Conservation (phyloP, 1,284 basidiomycete genomes). For the Melanopsichium pennsylvanicum region DNA sequence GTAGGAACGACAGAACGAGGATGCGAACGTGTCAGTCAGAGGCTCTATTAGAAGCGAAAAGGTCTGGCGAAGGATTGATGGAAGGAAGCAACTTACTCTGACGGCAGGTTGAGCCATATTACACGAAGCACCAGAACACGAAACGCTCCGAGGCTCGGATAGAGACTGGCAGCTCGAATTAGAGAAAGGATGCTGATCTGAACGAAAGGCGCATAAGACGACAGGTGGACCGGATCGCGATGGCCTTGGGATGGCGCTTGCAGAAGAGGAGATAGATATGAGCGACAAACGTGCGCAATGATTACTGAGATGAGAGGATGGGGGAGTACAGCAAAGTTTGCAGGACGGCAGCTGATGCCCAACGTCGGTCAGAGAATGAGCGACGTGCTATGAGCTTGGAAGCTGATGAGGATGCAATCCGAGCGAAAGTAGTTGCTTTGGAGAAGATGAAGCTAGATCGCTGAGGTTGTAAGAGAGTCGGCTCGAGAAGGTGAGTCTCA, state of each 20-base stretch:
- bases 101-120: slow-evolving; percentile 43
- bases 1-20: not conserved
- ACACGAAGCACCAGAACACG: not conserved
- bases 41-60: not conserved
- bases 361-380: no score
- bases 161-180: slow-evolving; percentile 10
- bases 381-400: no score
- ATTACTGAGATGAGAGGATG: no score
- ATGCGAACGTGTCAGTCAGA: not conserved
- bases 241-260: no score
- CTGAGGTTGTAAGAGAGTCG: not conserved
- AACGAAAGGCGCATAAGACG: slow-evolving; percentile 8
- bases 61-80: not conserved
- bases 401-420: no score
- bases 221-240: not conserved
- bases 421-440: no score
- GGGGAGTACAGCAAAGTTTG: no score
- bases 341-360: no score
- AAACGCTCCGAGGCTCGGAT: slow-evolving; percentile 3
- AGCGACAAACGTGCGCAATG: no score
- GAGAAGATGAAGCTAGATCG: not conserved
- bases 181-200: not conserved
- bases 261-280: no score
- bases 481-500: not conserved
- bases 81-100: slow-evolving; percentile 19